phyloP scores from a whole-genome alignment of 169 alveolate species.

The Cryptosporidium tyzzeri region DNA sequence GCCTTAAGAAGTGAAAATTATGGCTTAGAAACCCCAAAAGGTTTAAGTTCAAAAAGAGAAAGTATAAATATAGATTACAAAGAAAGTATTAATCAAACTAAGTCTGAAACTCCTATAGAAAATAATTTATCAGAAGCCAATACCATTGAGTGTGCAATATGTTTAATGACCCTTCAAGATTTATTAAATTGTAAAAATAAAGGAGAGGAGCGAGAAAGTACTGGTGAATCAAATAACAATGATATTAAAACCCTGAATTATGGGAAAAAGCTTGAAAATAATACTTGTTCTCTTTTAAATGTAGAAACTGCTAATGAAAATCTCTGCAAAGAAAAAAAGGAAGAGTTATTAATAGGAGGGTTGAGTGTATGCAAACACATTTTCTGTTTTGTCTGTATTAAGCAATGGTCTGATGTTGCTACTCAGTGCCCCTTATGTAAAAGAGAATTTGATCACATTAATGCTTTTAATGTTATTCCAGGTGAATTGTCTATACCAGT shows the following conservation, averaged over 20 bases:
- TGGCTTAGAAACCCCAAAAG: slow-evolving; percentile 54
- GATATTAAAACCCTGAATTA: not conserved
- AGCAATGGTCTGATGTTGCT: slow-evolving; percentile 67
- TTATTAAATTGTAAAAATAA: slow-evolving; percentile 2
- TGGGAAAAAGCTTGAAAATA: not conserved
- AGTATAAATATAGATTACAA: not conserved
- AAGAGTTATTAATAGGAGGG: slow-evolving; percentile 44
- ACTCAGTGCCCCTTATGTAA: slow-evolving; percentile 68
- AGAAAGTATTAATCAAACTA: not conserved
- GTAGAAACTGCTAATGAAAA: not conserved
- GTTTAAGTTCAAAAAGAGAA: not conserved
- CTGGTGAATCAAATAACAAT: not conserved
- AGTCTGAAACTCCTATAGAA: not conserved
- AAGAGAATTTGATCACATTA: slow-evolving; percentile 59
- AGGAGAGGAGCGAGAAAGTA: not conserved
- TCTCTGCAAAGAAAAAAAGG: not conserved
- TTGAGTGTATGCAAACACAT: slow-evolving; percentile 50
- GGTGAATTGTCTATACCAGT: slow-evolving; percentile 41
- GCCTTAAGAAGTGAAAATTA: slow-evolving; percentile 35
- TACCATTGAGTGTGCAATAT: slow-evolving; percentile 53
- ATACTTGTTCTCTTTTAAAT: not conserved
- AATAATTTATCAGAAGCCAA: not conserved
- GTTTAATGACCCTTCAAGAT: slow-evolving; percentile 40
- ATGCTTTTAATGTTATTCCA: slow-evolving; percentile 42
- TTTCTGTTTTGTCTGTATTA: slow-evolving; percentile 54